Evolutionary conservation across 1,139 yeast genomes (phyloP), one percentile per base, ranked within the genome.

Genomic region (Magnusiomyces suaveolens): DNA sequence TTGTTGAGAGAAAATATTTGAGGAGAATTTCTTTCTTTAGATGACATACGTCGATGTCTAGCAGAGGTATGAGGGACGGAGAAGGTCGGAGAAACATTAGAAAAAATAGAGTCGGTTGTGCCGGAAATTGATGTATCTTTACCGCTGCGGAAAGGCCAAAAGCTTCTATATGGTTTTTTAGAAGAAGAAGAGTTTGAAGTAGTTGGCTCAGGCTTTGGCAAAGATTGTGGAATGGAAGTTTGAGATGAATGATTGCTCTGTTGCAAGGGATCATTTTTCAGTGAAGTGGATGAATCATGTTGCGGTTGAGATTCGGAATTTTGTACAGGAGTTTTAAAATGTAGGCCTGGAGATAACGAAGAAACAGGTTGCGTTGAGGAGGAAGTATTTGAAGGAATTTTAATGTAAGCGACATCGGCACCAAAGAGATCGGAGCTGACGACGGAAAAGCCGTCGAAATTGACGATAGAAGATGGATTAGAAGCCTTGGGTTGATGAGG

Each of bases 391-490:
- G 10, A 16, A 10, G 41, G 8, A 10, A 3, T 3, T 10, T 10
- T 36, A 14, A 54, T 26, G 26, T 54, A 52, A 6, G 52, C 57
- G 1, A 52, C 54, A 46, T 67, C 70, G 12, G 73, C 73, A 2
- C 73, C 73, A 50, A 60, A 67, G 14, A 66, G 55, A 53, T 69
- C 69, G 10, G 69, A 65, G 10, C 63, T 55, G 20, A 68, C 63
- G 16, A 67, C 59, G 3, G 70, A 62, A 46, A 62, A 58, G 25
- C 57, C 58, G 50, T 59, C 60, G 32, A 56, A 54, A 23, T 52
- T 54, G 59, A 54, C 39, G 52, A 62, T 46, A 54, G 64, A 52
- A 56, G 58, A 57, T n/a, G 52, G 21, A 16, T 53, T 43, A 23
- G 56, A 49, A 18, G 59, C 57, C 23, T 49, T 50, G 43, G 48